Base-by-base conservation (phyloP, 441 rosid species). In the Rhodomyrtus psidioides region DNA sequence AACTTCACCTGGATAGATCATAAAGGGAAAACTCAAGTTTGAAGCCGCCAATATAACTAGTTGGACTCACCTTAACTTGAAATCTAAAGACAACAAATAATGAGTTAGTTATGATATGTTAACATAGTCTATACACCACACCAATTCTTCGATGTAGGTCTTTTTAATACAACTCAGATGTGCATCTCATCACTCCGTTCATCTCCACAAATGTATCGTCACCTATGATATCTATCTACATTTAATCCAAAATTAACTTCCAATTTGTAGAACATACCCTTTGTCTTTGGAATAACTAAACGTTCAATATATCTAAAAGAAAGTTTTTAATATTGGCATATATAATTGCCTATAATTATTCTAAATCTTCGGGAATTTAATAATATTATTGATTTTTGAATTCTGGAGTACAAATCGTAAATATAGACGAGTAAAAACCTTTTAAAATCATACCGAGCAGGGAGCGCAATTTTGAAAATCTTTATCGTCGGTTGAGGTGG, bases 21-120 rank as follows among this genome's bases (percentile, higher is more conserved):
- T 60, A 9, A 7, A 28, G 0, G 8, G 23, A 0, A 0, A 28
- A 28, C 19, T 14, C 39, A 60, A 60, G 19, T 7, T 1, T 0
- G 3, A 60, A 1, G 23, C 0, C 0, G 0, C 3, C 1, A 4
- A 0, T 2, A 60, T 28, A 16, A 28, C 2, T 1, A 6, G 13
- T 30, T 62, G 9, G 3, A 16, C 23, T 5, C 0, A 0, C 3
- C 0, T 28, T 30, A 19, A 30, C 24, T 17, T 2, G 17, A 28
- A 62, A 62, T 2, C 13, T 5, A 4, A 4, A 30, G 2, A 9
- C 0, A 17, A 62, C 2, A 1, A 30, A 17, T 30, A 2, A 30
- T 9, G 1, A 30, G 12, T 5, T 10, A 17, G 30, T 62, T 30
- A 62, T 2, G 1, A 62, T 16, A 62, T 16, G 6, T 7, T 3